These are phyloP conservation scores for Beauveria australis DNA, from an alignment of 2,329 filamentous ascomycete species.

Conservation along the genomic window DNA sequence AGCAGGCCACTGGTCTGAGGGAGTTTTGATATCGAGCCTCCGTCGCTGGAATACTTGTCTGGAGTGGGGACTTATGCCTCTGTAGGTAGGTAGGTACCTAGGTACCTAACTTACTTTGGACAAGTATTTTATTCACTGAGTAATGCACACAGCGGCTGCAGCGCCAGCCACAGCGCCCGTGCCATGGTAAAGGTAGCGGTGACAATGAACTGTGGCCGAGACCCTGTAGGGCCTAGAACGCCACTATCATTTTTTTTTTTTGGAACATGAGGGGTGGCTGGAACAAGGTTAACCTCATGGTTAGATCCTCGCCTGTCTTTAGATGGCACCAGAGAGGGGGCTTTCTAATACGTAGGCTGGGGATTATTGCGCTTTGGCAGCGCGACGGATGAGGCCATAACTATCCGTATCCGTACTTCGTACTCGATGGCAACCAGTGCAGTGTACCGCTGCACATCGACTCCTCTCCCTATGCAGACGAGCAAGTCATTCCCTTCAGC, in stretches of 20 bases:
- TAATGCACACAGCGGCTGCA: background rate
- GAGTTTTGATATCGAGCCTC: background rate
- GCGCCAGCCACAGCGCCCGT: background rate
- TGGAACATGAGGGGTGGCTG: background rate
- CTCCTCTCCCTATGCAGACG: too few species aligned
- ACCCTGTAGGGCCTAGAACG: background rate
- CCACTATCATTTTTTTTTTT: background rate
- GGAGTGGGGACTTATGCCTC: background rate
- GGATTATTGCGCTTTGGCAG: too few species aligned
- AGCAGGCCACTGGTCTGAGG: too few species aligned
- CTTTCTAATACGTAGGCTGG: background rate
- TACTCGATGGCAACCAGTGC: background rate
- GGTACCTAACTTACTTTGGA: too few species aligned
- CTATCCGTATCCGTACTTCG: too few species aligned
- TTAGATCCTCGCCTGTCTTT: constrained; percentile 8
- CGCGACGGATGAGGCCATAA: too few species aligned
- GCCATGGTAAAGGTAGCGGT: background rate
- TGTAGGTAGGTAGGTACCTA: too few species aligned
- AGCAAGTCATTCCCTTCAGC: background rate
- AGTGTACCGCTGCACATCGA: background rate
- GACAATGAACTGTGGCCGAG: background rate
- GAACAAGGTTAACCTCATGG: constrained; percentile 12
- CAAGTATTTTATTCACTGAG: too few species aligned
- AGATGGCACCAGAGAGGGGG: background rate
- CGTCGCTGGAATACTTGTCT: too few species aligned